Base-by-base conservation (phyloP, 495 filamentous ascomycete species). In the Aspergillus biplanus region DNA sequence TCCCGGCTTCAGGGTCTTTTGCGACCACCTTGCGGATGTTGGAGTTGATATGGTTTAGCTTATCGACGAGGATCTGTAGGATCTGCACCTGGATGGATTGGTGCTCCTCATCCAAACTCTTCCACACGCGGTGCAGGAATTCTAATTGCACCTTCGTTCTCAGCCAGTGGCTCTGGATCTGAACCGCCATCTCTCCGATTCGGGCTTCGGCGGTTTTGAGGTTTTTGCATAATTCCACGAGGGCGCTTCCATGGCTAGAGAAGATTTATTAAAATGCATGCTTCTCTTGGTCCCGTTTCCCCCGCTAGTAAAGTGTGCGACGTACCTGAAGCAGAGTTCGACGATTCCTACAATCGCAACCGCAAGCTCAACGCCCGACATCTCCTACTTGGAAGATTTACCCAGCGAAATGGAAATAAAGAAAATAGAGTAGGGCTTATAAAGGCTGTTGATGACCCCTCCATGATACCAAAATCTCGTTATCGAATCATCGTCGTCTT, bases 321-420 rank as follows among this genome's bases (percentile, higher is more conserved):
- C 47, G 11, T 50, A 50, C 47, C 47, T 50, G 11, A 27, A 50
- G 21, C 47, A 50, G 21, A 50, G 47, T n/a, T 50, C 47, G n/a
- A 27, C 21, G 0, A 50, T 27, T 21, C n/a, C 47, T 21, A 21
- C 47, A 21, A 50, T 18, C n/a, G 39, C 11, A 44, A 11, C 39
- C n/a, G 11, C 39, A 44, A 44, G 39, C 6, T 44, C 39, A 12
- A 12, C 39, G 39, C 39, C 39, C 4, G 39, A 4, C 39, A 44
- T 44, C 39, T 11, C 39, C 11, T 7, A 44, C n/a, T 13, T 44
- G 39, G n/a, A 12, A 15, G 8, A 44, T 11, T 44, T 44, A 12
- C n/a, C 39, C 39, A 44, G 39, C 21, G 2, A 27, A 27, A 27
- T 27, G 2, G 21, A 27, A 27, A 27, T 27, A 2, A 27, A 2